Conservation (phyloP, 192 early-diverging fungal species). For the Coemansia sp. region DNA sequence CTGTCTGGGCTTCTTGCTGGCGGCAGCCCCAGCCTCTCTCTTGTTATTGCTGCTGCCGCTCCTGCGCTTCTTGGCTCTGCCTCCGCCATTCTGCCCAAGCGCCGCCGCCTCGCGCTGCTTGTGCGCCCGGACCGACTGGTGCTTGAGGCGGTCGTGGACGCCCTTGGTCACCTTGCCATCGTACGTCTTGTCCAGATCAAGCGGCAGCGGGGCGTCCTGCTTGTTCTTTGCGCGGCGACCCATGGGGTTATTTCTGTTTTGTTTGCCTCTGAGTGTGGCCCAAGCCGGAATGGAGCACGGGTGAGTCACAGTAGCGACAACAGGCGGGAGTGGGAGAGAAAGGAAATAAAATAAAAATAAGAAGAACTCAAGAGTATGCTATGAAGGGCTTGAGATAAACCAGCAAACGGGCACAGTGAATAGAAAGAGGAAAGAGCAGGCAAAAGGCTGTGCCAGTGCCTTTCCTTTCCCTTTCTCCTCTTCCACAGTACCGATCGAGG, state of each 20-base stretch:
- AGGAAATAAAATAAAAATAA: neutral
- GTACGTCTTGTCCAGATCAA: constrained; percentile 42
- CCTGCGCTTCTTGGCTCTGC: constrained; percentile 10
- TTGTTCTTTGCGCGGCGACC: constrained; percentile 55
- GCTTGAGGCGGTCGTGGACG: constrained; percentile 36
- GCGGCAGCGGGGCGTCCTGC: constrained; percentile 48
- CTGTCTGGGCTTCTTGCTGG: constrained; percentile 11
- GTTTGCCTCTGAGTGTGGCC: too few relatives aligned
- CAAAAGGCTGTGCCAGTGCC: too few relatives aligned
- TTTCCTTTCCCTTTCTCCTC: neutral
- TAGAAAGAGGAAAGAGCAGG: neutral
- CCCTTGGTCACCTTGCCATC: constrained; percentile 51
- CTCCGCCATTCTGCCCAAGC: constrained; percentile 4
- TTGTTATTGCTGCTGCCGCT: neutral
- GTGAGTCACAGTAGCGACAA: neutral
- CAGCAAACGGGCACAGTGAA: neutral
- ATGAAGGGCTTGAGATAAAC: neutral
- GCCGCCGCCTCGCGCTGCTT: constrained; percentile 32
- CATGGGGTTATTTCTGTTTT: constrained; percentile 20
- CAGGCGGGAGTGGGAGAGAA: neutral
- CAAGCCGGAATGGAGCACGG: neutral
- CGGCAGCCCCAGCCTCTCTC: neutral
- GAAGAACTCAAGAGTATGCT: too few relatives aligned
- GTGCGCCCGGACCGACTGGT: constrained; percentile 25
- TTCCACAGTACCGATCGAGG: neutral